These are phyloP conservation scores for Cryptococcus sp. DNA, from an alignment of 1,284 basidiomycete genomes.

Conservation along the genomic window DNA sequence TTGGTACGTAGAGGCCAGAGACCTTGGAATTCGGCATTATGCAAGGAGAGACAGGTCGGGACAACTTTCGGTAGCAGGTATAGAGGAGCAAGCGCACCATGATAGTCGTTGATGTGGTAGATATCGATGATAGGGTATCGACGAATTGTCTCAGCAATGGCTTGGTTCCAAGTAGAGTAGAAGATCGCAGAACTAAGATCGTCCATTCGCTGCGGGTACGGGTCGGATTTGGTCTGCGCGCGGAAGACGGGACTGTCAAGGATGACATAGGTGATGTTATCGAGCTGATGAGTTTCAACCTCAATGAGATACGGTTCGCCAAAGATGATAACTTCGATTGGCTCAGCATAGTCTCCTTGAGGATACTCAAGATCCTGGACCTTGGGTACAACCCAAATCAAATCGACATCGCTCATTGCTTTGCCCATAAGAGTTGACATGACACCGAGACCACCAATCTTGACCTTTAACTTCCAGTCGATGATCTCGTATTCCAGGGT, in stretches of 20 bases:
- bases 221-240: slow-evolving; percentile 88
- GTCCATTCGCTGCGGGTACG: slow-evolving; percentile 93
- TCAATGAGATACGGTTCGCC: slow-evolving; percentile 92
- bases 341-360: slow-evolving; percentile 81
- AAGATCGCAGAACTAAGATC: slow-evolving; percentile 92
- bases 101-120: slow-evolving; percentile 70
- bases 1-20: slow-evolving; percentile 91
- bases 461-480: slow-evolving; percentile 94
- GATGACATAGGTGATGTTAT: slow-evolving; percentile 91
- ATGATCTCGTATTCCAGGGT: slow-evolving; percentile 93
- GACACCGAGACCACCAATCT: slow-evolving; percentile 93
- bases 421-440: slow-evolving; percentile 96
- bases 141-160: slow-evolving; percentile 83
- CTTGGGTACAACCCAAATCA: slow-evolving; percentile 89
- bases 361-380: slow-evolving; percentile 91
- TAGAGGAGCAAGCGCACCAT: slow-evolving; percentile 83
- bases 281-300: slow-evolving; percentile 83
- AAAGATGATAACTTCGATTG: slow-evolving; percentile 92
- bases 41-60: slow-evolving; percentile 85
- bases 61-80: slow-evolving; percentile 87
- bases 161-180: slow-evolving; percentile 96
- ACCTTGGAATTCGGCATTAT: slow-evolving; percentile 95
- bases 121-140: slow-evolving; percentile 82
- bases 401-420: slow-evolving; percentile 91
- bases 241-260: slow-evolving; percentile 93